Base-by-base conservation (phyloP, 768 basidiomycete genomes). In the Rickenella mellea region DNA sequence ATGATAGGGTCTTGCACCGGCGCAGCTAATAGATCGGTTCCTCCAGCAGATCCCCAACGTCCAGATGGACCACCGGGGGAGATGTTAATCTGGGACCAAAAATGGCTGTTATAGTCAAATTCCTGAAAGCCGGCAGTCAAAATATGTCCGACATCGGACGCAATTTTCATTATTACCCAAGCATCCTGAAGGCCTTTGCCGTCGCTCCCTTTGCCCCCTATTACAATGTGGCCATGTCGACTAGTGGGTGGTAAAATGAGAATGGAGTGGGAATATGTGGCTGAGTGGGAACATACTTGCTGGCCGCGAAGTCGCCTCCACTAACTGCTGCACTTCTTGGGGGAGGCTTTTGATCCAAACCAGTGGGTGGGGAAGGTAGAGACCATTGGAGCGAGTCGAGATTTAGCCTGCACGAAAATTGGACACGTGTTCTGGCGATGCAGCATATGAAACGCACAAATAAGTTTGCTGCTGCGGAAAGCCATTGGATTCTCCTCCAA, bases 261-360 rank as follows among this genome's bases (percentile, higher is more conserved):
- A 44, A 50, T 45, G 27, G 5, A 46, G 19, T 35, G 33, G 10
- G 24, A 29, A n/a, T 21, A 21, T 24, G 10, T 27, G 41, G 17
- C 26, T 40, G 32, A 51, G 19, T 31, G 39, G 25, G 35, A 27
- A 72, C 83, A 50, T 44, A 85, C 85, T 88, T 83, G 81, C 80
- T 89, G 9, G 84, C 83, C 33, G 84, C 86, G 48, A 73, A 74
- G 63, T 89, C 87, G 17, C 66, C 62, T 5, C 83, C 87, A 31
- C 72, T 64, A 29, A 86, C 53, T 22, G 80, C 76, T 29, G 73
- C 71, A 59, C 74, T 80, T 55, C 83, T 70, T 22, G 81, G 69
- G 11, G 81, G 65, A 6, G 86, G 86, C 6, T 58, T 58, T 0
- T 53, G 53, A 19, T 55, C 46, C 6, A 80, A 70, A 57, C 62